Conservation (phyloP, 768 basidiomycete genomes). For the Rhizopogon vinicolor region DNA sequence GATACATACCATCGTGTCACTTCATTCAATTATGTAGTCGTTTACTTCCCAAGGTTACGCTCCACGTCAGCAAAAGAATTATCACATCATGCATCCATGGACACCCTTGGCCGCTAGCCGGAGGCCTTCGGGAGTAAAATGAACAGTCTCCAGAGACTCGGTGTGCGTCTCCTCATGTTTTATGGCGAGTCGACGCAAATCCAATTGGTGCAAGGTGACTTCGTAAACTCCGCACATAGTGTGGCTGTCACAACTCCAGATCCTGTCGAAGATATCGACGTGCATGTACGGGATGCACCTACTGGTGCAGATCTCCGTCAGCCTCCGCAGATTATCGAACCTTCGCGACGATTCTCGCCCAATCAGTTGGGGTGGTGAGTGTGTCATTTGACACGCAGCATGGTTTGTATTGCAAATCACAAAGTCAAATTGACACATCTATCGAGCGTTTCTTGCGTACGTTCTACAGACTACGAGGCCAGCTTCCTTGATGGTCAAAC, state of each 20-base stretch:
- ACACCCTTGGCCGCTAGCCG: background rate
- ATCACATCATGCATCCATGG: background rate
- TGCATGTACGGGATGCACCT: background rate
- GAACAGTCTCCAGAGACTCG: background rate
- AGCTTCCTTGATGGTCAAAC: background rate
- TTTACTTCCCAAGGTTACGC: background rate
- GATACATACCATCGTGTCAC: background rate
- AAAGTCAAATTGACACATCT: background rate
- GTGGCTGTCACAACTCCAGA: background rate
- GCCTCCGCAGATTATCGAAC: background rate
- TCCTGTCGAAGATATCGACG: background rate
- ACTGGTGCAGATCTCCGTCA: background rate
- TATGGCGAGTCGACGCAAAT: background rate
- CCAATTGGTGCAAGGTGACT: background rate
- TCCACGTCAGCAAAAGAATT: background rate
- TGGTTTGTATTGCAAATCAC: background rate
- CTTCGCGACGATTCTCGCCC: too few species aligned
- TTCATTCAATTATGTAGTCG: background rate
- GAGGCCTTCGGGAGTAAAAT: background rate
- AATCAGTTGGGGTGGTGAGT: background rate
- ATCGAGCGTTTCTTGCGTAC: background rate
- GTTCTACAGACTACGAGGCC: too few species aligned
- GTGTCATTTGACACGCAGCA: background rate
- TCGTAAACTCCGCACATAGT: background rate
- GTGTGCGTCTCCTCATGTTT: background rate